phyloP scores from a whole-genome alignment of 2,329 filamentous ascomycete species.

The Arachnomyces sp. region DNA sequence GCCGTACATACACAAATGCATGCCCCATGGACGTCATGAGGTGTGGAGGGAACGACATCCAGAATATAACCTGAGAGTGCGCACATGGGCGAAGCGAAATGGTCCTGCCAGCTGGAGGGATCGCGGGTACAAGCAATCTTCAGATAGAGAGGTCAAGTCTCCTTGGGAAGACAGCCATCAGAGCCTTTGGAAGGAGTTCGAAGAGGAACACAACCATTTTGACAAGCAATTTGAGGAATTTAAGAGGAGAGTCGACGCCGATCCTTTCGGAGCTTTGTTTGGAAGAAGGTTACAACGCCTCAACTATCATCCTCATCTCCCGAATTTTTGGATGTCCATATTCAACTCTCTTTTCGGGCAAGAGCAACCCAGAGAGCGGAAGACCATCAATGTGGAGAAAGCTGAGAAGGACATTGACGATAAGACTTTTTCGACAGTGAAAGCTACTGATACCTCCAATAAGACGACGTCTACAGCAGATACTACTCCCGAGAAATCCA shows the following conservation, averaged over 20 bases:
- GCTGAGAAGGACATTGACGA: neutral
- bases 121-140: too few relatives aligned
- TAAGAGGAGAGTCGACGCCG: constrained; percentile 26
- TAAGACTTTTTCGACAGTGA: constrained; percentile 1
- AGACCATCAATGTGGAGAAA: constrained; percentile 3
- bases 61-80: too few relatives aligned
- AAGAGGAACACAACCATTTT: constrained; percentile 16
- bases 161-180: too few relatives aligned
- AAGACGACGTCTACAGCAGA: constrained; percentile 1
- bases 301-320: constrained; percentile 12
- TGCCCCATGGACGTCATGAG: too few relatives aligned
- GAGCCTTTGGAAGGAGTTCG: constrained; percentile 4
- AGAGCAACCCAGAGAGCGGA: constrained; percentile 3
- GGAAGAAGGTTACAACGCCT: constrained; percentile 25
- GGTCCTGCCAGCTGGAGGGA: too few relatives aligned
- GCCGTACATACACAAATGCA: too few relatives aligned
- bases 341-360: constrained; percentile 22
- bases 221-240: constrained; percentile 29
- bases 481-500: neutral
- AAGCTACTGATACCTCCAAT: constrained; percentile 6
- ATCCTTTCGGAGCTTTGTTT: constrained; percentile 35
- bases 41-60: too few relatives aligned
- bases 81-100: too few relatives aligned
- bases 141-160: too few relatives aligned
- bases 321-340: constrained; percentile 22